A percentile compares a stretch with the other conserved stretches of the same genome.
Conservation (phyloP, 108 stramenopile genomes). For the Stephanodiscus triporus region DNA sequence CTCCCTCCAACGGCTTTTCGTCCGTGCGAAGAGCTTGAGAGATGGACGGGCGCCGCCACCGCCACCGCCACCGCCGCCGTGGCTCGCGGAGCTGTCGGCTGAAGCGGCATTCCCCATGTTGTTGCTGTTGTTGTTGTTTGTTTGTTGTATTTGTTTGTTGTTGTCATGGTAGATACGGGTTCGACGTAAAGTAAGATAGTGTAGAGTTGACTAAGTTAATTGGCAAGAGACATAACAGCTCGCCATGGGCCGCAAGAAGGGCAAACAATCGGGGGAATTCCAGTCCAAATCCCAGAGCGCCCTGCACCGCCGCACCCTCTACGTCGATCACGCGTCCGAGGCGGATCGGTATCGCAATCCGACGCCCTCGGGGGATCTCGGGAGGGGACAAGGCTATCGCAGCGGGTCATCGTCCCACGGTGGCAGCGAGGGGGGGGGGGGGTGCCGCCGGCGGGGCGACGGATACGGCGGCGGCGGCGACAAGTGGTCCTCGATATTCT, state of each 20-base stretch:
- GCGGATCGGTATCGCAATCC: slow-evolving; percentile 40
- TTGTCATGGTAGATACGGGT: no score
- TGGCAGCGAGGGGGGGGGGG: background rate
- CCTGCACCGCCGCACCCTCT: slow-evolving; percentile 17
- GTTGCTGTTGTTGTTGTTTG: no score
- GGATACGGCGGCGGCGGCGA: slow-evolving; percentile 22
- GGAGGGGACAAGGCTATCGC: slow-evolving; percentile 12
- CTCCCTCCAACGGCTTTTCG: no score
- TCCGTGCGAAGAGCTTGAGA: no score
- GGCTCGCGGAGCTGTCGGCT: no score
- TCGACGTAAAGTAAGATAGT: no score
- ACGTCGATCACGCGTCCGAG: slow-evolving; percentile 35
- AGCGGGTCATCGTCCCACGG: background rate
- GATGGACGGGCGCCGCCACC: no score
- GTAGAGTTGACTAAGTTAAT: no score
- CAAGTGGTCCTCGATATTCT: slow-evolving; percentile 43
- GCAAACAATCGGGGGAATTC: slow-evolving; percentile 35
- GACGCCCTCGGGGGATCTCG: background rate
- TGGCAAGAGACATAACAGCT: no score
- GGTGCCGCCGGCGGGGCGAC: slow-evolving; percentile 7
- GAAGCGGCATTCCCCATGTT: no score
- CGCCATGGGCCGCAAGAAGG: slow-evolving; percentile 44
- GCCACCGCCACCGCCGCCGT: no score
- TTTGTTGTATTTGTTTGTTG: background rate
- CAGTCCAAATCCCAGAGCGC: slow-evolving; percentile 27